These are phyloP conservation scores for Buddleja alternifolia DNA, from an alignment of 257 asterid species.

Conservation along the genomic window DNA sequence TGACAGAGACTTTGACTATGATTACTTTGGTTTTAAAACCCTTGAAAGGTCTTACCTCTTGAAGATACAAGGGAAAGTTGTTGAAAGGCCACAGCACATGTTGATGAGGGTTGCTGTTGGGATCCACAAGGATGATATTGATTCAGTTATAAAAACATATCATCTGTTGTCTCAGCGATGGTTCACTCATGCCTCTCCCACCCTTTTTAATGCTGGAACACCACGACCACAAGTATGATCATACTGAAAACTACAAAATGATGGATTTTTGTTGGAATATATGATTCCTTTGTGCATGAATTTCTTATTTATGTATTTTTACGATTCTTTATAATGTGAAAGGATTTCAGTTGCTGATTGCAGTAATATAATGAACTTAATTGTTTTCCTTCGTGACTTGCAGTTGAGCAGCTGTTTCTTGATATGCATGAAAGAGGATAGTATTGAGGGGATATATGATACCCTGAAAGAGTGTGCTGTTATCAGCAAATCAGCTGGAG, in stretches of 20 bases:
- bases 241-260: not conserved
- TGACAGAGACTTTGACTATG: constrained; percentile 93
- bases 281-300: not conserved
- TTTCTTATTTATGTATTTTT: not conserved
- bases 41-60: constrained; percentile 92
- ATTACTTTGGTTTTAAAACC: constrained; percentile 92
- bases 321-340: not conserved
- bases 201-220: constrained; percentile 95
- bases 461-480: constrained; percentile 97
- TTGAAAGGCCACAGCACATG: constrained; percentile 99
- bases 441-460: constrained; percentile 95
- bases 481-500: constrained; percentile 99
- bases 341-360: not conserved
- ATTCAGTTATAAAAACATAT: constrained; percentile 76
- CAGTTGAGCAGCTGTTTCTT: constrained; percentile 98
- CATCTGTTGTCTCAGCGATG: constrained; percentile 91
- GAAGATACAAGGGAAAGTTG: constrained; percentile 79
- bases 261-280: too few species aligned
- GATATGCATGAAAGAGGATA: constrained; percentile 95
- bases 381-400: constrained; percentile 8
- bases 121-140: constrained; percentile 82
- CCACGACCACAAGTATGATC: constrained; percentile 88
- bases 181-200: constrained; percentile 99
- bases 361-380: not conserved
- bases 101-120: constrained; percentile 97